Evolutionary conservation across 495 filamentous ascomycete species (phyloP).

Genomic region (Tuber microsphaerosporum): DNA sequence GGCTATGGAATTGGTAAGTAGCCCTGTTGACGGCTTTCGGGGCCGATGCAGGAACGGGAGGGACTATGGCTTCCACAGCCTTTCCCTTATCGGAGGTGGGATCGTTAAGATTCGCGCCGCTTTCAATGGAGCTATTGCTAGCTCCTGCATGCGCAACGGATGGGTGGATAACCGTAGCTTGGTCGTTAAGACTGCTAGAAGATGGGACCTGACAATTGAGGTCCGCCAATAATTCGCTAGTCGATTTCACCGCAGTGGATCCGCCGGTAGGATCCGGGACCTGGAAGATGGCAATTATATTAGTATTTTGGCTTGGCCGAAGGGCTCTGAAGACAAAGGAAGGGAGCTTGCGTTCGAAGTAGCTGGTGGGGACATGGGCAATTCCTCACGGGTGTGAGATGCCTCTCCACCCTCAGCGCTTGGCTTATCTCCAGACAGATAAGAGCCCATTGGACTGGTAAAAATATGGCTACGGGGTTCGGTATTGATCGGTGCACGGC

Average conservation of each 20-base stretch:
- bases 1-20: background rate
- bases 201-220: fast-evolving
- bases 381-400: background rate
- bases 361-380: background rate
- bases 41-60: background rate
- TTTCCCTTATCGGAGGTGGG: background rate
- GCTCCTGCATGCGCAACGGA: background rate
- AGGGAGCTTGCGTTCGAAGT: background rate
- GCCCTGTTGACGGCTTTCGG: fast-evolving
- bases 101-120: background rate
- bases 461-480: background rate
- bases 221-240: background rate
- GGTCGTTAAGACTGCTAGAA: background rate
- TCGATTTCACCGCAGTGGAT: background rate
- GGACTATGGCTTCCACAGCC: background rate
- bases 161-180: background rate
- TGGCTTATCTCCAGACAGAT: background rate
- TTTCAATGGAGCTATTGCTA: background rate
- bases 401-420: background rate
- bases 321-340: too few species aligned
- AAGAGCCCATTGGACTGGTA: too few species aligned
- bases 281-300: background rate
- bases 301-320: background rate
- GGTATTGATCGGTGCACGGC: background rate
- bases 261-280: background rate